phyloP scores from a whole-genome alignment of 768 basidiomycete genomes.

The Termitomyces sp. region DNA sequence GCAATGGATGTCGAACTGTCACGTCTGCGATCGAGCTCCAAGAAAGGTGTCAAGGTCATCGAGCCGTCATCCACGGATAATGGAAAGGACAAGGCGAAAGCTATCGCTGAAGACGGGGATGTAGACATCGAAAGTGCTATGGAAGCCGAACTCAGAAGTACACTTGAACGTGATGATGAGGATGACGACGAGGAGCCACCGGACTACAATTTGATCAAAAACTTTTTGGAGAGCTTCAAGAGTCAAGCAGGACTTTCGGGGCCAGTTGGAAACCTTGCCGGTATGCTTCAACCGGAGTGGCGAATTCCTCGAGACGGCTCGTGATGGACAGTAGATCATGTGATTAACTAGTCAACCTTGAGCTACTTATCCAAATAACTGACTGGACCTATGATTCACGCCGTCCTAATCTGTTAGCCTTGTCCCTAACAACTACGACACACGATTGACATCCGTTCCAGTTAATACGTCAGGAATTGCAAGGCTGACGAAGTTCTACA shows the following conservation, averaged over 20 bases:
- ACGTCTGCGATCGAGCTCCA: conserved; percentile 30
- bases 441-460: conserved; percentile 20
- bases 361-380: not conserved
- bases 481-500: conserved; percentile 85
- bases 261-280: conserved; percentile 86
- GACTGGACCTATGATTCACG: conserved; percentile 64
- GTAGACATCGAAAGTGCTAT: conserved; percentile 79
- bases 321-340: conserved; percentile 21
- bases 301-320: conserved; percentile 65
- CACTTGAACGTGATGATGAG: conserved; percentile 45
- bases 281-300: conserved; percentile 75
- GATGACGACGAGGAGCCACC: conserved; percentile 44
- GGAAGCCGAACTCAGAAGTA: conserved; percentile 77
- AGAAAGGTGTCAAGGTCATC: conserved; percentile 12
- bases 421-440: not conserved
- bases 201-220: conserved; percentile 93
- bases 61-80: conserved; percentile 8
- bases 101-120: conserved; percentile 33
- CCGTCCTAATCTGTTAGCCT: conserved; percentile 74
- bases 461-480: conserved; percentile 93
- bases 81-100: conserved; percentile 46
- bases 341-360: not conserved
- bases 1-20: conserved; percentile 87
- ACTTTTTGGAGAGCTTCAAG: conserved; percentile 95
- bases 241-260: conserved; percentile 86